Base-by-base conservation (phyloP, 2,329 filamentous ascomycete species). In the Claviceps sp. region DNA sequence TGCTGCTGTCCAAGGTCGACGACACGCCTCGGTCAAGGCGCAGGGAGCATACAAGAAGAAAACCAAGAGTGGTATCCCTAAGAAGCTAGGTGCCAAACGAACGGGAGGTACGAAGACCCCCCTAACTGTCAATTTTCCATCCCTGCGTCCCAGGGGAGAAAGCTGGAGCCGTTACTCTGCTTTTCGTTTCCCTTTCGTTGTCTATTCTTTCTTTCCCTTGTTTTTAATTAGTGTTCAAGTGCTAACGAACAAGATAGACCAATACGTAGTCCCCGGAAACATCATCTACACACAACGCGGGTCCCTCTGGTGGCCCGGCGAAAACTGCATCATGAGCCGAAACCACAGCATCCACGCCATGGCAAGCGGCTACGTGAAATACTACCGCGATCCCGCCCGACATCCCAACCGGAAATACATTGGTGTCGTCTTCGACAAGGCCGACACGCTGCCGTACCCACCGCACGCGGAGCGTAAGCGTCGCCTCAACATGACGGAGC, bases 231-330 rank as follows among this genome's bases (percentile, higher is more conserved):
- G 19, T 24, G 17, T 17, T 11, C 5, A 22, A 5, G 24, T 22
- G 22, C 49, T 50, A 11, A 50, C 42, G 30, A 22, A 38, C 30
- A n/a, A 39, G 6, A 16, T n/a, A 90, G 86, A 91, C 66, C 86
- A 96, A 73, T 95, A 85, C 68, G 93, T 98, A 39, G 85, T 95
- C 54, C 86, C 90, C 4, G 93, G 93, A 51, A 97, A 95, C 74
- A 98, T 98, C 70, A 87, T 98, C 71, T 98, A 93, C 80, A 89
- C 89, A 66, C 93, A 98, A 70, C 85, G 91, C 62, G 93, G 93
- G 61, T 94, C 93, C 4, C 80, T 84, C 62, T 98, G 93, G 93
- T 91, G 85, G 67, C 85, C 93, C 1, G 93, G 93, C 62, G 93
- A 97, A 67, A 97, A 98, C 71, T 88, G 87, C 68, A 87, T 84